Conservation (phyloP, 495 filamentous ascomycete species). For the Penicillium ochrochloron region DNA sequence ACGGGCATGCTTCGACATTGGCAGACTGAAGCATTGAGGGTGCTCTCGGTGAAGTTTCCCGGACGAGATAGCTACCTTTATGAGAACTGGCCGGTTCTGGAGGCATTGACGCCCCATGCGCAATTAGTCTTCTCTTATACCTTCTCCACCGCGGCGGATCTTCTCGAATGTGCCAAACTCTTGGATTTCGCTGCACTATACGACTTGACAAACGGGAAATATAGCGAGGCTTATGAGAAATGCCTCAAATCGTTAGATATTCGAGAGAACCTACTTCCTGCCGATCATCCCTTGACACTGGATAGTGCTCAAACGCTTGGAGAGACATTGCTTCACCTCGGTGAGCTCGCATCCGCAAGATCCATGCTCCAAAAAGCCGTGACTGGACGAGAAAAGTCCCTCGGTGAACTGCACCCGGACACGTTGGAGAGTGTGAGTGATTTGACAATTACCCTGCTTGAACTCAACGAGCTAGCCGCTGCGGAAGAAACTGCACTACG, state of each 20-base stretch:
- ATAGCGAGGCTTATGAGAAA: neutral
- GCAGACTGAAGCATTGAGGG: neutral
- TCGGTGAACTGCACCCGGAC: neutral
- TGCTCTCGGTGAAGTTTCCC: neutral
- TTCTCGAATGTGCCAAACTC: neutral
- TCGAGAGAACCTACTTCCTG: neutral
- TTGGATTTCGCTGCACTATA: neutral
- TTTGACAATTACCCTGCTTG: neutral
- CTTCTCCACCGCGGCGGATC: neutral
- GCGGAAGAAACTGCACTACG: neutral
- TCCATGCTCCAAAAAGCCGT: neutral
- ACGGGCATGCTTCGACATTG: constrained; percentile 4
- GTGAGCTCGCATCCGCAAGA: neutral
- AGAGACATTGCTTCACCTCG: neutral
- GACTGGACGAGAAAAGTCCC: neutral
- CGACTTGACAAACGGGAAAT: neutral
- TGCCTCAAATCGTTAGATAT: neutral
- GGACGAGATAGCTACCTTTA: neutral
- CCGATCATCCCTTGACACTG: neutral
- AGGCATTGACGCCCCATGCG: neutral
- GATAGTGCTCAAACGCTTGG: neutral
- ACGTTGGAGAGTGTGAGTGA: neutral
- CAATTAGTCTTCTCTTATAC: neutral
- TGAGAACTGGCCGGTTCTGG: neutral
- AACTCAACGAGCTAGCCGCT: neutral